A percentile compares a stretch with the other conserved stretches of the same genome.
phyloP scores from a whole-genome alignment of 2,329 filamentous ascomycete genomes.

The Cordyceps farinosa region DNA sequence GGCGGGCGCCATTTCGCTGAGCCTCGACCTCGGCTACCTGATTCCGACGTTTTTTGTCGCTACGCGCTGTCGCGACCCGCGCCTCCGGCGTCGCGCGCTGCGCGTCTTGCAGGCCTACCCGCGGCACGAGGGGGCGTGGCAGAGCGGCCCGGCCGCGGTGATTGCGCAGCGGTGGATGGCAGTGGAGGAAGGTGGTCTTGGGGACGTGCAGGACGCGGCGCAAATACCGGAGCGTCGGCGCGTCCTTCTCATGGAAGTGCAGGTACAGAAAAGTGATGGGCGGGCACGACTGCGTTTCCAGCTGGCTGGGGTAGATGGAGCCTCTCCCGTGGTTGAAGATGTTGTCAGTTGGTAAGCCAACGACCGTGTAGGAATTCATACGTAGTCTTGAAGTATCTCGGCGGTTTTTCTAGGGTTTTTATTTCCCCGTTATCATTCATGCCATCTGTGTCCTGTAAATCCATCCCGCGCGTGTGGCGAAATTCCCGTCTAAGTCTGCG shows the following conservation, averaged over 20 bases:
- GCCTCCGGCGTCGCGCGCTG: slow-evolving; percentile 1
- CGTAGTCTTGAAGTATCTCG: too few relatives aligned
- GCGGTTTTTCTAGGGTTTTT: too few relatives aligned
- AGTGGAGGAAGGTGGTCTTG: background rate
- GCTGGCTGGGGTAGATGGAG: background rate
- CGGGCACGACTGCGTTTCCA: slow-evolving; percentile 2
- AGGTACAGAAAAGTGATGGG: background rate
- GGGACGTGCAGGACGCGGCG: background rate
- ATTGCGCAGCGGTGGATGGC: background rate
- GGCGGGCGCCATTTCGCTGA: background rate
- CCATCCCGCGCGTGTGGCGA: too few relatives aligned
- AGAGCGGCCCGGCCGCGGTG: slow-evolving; percentile 1
- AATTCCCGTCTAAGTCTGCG: too few relatives aligned
- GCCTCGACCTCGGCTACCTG: slow-evolving; percentile 15
- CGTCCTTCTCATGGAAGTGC: background rate
- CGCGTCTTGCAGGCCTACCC: background rate
- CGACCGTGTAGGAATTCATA: too few relatives aligned
- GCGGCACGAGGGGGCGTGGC: slow-evolving; percentile 10
- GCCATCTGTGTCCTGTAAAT: too few relatives aligned
- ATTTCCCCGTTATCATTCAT: too few relatives aligned
- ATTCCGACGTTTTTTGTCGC: background rate
- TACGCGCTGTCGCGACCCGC: slow-evolving; percentile 7
- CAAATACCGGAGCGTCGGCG: background rate
- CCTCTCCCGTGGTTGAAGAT: background rate
- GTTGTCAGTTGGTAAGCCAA: background rate